phyloP scores from a whole-genome alignment of 257 asterid species.

The Euphrasia confusa region DNA sequence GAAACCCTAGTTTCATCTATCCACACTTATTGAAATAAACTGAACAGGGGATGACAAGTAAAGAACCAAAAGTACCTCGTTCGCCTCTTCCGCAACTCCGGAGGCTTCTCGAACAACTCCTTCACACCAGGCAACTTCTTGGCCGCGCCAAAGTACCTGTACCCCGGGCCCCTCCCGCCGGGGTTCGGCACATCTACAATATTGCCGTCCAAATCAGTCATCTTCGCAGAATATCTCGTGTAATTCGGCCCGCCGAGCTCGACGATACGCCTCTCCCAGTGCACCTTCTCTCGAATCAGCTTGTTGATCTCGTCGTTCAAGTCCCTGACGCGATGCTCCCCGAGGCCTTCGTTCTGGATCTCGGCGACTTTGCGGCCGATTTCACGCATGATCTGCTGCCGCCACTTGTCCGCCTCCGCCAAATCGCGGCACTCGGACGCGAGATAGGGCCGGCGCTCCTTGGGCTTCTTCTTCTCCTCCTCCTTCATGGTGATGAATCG shows the following conservation, averaged over 20 bases:
- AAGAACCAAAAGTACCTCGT: conserved; percentile 49
- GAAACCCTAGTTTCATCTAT: background rate
- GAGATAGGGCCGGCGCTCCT: conserved; percentile 88
- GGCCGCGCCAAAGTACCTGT: conserved; percentile 94
- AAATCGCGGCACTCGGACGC: conserved; percentile 97
- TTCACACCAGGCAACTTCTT: conserved; percentile 95
- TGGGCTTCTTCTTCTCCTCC: conserved; percentile 85
- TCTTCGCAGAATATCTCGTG: conserved; percentile 61
- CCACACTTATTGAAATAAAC: conserved; percentile 2
- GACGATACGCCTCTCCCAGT: conserved; percentile 87
- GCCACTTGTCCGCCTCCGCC: conserved; percentile 97
- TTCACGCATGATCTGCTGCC: conserved; percentile 95
- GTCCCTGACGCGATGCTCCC: conserved; percentile 86
- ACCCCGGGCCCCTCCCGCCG: conserved; percentile 94
- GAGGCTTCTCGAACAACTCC: conserved; percentile 94
- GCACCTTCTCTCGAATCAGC: conserved; percentile 78
- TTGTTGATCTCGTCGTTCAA: conserved; percentile 94
- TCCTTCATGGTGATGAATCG: conserved; percentile 83
- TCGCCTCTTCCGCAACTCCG: conserved; percentile 85
- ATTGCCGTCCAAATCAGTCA: conserved; percentile 98
- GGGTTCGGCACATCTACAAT: conserved; percentile 96
- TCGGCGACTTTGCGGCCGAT: conserved; percentile 92
- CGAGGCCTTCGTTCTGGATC: conserved; percentile 88
- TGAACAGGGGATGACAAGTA: background rate
- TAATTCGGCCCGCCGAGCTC: conserved; percentile 92